Percentiles rank a stretch among this genome's conserved stretches.
phyloP scores from a whole-genome alignment of 192 early-diverging fungal genomes.

The Backusella parvicylindrica region DNA sequence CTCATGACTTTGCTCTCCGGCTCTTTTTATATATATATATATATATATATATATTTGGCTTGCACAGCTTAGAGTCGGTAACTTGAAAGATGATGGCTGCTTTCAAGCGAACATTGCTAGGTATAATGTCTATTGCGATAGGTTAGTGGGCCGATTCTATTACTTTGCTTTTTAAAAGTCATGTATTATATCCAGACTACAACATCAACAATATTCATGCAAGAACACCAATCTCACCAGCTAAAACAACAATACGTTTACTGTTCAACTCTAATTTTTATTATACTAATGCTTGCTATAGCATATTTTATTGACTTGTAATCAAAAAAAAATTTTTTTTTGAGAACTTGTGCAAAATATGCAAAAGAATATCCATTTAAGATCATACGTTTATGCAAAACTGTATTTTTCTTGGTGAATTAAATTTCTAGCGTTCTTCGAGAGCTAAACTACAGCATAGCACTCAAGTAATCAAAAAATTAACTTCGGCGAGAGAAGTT shows the following conservation, averaged over 20 bases:
- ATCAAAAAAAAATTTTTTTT: background rate
- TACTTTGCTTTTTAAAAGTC: background rate
- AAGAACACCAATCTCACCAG: constrained; percentile 2
- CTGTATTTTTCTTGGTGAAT: background rate
- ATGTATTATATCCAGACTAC: background rate
- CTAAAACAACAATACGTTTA: constrained; percentile 1
- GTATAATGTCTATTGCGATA: background rate
- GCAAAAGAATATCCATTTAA: background rate
- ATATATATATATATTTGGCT: background rate
- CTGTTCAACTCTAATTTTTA: background rate
- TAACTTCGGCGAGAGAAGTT: no score
- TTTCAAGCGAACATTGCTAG: background rate
- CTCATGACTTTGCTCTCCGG: background rate
- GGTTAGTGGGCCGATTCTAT: background rate
- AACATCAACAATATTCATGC: constrained; percentile 7
- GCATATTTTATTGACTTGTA: constrained; percentile 7
- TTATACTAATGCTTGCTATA: background rate
- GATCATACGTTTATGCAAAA: background rate
- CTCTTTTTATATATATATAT: background rate
- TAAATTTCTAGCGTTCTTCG: background rate
- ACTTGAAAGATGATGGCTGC: background rate
- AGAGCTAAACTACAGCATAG: background rate
- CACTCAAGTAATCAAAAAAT: no score
- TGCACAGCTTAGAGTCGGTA: background rate
- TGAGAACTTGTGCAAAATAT: background rate